These are phyloP conservation scores for Camellia japonica DNA, from an alignment of 148 eudicot genomes.

Conservation along the genomic window DNA sequence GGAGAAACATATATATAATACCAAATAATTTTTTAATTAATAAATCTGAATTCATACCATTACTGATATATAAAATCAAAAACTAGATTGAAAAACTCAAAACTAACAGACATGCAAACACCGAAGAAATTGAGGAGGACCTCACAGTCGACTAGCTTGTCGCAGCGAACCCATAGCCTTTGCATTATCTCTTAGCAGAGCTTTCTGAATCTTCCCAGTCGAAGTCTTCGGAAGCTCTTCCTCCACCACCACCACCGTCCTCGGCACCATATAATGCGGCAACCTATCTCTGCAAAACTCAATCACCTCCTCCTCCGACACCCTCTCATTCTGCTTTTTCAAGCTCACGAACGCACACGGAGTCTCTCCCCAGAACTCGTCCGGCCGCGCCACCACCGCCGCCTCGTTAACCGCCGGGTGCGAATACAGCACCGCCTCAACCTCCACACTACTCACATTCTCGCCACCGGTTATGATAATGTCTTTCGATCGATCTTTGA, in stretches of 20 bases:
- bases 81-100: too few species aligned
- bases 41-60: too few species aligned
- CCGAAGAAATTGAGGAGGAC: too few species aligned
- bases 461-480: constrained; percentile 49
- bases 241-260: constrained; percentile 43
- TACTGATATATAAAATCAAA: too few species aligned
- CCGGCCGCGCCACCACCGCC: constrained; percentile 51
- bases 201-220: constrained; percentile 56
- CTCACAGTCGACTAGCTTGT: too few species aligned
- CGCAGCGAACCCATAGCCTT: constrained; percentile 23
- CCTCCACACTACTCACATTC: constrained; percentile 50
- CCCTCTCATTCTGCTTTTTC: constrained; percentile 17
- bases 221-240: constrained; percentile 58
- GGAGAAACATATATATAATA: too few species aligned
- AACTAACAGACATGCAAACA: too few species aligned
- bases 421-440: constrained; percentile 36
- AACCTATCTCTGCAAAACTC: constrained; percentile 45
- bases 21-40: too few species aligned
- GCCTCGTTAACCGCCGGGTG: constrained; percentile 41
- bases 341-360: constrained; percentile 54
- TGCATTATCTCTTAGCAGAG: constrained; percentile 40
- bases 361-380: constrained; percentile 59
- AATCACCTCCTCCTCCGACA: constrained; percentile 33
- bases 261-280: constrained; percentile 60
- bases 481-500: constrained; percentile 47